phyloP scores from a whole-genome alignment of 441 rosid genomes.

The Omphalea diandra region DNA sequence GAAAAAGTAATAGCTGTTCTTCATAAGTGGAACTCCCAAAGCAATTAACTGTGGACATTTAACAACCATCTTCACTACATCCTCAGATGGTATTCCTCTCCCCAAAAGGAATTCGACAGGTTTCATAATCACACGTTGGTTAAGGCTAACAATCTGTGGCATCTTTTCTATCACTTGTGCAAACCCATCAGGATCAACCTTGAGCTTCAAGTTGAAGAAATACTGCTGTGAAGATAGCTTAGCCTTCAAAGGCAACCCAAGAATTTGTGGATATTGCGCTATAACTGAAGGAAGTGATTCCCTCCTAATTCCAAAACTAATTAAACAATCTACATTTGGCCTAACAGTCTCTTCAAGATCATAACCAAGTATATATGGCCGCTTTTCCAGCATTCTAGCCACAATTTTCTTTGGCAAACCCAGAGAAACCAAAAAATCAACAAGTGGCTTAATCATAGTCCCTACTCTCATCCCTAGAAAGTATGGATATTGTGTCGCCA shows the following conservation, averaged over 20 bases:
- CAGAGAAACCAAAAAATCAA: conserved; percentile 62
- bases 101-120: conserved; percentile 70
- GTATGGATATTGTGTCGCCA: conserved; percentile 81
- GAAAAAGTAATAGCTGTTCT: conserved; percentile 62
- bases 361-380: conserved; percentile 69
- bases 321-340: conserved; percentile 72
- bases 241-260: conserved; percentile 72
- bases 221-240: conserved; percentile 73
- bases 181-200: conserved; percentile 73
- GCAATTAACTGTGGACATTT: conserved; percentile 71
- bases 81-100: conserved; percentile 50
- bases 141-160: conserved; percentile 81
- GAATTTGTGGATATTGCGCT: conserved; percentile 67
- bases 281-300: conserved; percentile 51
- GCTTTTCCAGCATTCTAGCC: conserved; percentile 81
- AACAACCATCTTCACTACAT: conserved; percentile 61
- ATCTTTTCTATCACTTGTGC: conserved; percentile 66
- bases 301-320: conserved; percentile 70
- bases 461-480: conserved; percentile 88
- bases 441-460: conserved; percentile 72
- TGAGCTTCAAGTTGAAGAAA: conserved; percentile 66
- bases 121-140: conserved; percentile 70
- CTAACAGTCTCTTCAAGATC: conserved; percentile 77
- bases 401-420: conserved; percentile 72
- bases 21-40: conserved; percentile 57